phyloP scores from a whole-genome alignment of 176 grass and related monocot species.

The Typha latifolia region DNA sequence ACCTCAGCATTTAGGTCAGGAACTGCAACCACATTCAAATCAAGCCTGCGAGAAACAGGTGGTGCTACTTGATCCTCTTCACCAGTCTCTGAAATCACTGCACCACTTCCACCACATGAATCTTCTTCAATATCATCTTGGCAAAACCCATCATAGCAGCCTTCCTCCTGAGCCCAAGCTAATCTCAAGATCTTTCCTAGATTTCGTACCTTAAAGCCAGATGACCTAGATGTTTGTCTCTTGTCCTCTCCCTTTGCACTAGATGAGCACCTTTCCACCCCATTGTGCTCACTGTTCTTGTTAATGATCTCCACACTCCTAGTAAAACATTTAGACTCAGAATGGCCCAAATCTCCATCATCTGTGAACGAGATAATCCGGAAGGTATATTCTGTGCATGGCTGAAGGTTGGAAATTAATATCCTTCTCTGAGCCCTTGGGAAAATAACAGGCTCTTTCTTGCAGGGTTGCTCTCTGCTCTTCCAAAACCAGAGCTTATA shows the following conservation, averaged over 20 bases:
- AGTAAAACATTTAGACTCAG: conserved; percentile 90
- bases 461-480: conserved; percentile 46
- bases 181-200: conserved; percentile 55
- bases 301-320: conserved; percentile 53
- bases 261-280: conserved; percentile 21
- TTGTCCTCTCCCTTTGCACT: conserved; percentile 38
- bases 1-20: conserved; percentile 76
- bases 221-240: conserved; percentile 42
- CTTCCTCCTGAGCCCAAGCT: conserved; percentile 54
- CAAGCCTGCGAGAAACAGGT: conserved; percentile 58
- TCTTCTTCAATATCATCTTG: conserved; percentile 45
- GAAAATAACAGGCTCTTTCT: conserved; percentile 47
- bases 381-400: conserved; percentile 94
- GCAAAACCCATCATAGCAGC: conserved; percentile 44
- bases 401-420: conserved; percentile 63
- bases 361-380: conserved; percentile 83
- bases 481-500: conserved; percentile 97
- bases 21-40: conserved; percentile 56
- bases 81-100: conserved; percentile 28
- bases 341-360: conserved; percentile 76
- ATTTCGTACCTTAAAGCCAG: conserved; percentile 74
- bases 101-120: conserved; percentile 53
- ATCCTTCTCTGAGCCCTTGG: conserved; percentile 77
- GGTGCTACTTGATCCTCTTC: conserved; percentile 25
- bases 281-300: conserved; percentile 29